Base-by-base conservation (phyloP, 768 basidiomycete species). In the Mycena epipterygia region DNA sequence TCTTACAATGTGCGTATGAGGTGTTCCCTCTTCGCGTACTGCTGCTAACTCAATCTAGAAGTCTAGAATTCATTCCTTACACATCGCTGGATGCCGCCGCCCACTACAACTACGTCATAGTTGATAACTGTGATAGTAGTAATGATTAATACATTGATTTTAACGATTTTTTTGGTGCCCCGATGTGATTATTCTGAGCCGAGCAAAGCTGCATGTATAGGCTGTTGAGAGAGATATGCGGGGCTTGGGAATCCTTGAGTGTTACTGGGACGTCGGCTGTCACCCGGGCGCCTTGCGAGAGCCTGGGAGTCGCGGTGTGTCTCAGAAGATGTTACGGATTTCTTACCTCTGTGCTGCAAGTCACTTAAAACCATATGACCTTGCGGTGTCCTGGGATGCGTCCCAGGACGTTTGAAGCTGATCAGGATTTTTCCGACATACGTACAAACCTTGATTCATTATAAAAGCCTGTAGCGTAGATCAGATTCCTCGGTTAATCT, bases 291-390 rank as follows among this genome's bases (percentile, higher is more conserved):
- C 33, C 53, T 55, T 55, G 33, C 23, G 33, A 55, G 53, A 55
- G 53, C 33, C 16, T 55, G 53, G 53, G 53, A 55, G 53, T n/a
- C 53, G 37, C 35, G 33, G 32, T 35, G n/a, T 35, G 53, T 25
- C 53, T 55, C 23, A 35, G 33, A 55, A 55, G 53, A 29, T 3
- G 19, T 55, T 55, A 25, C 21, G 9, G 21, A 37, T 35, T 35
- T 55, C 33, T 23, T 35, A 55, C 53, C 53, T 55, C n/a, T 55
- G 56, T 33, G 56, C 30, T 57, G 37, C 56, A 57, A 57, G 56
- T 14, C 56, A 25, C 37, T 41, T 27, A 57, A 57, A 57, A 57
- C 56, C 56, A 41, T 57, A 57, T 41, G 56, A 41, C 56, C 56
- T 41, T 57, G 37, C 13, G 37, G 19, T 19, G 56, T 57, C 56